Evolutionary conservation across 306 rosid genomes (phyloP).

Genomic region (Mimosa bimucronata): DNA sequence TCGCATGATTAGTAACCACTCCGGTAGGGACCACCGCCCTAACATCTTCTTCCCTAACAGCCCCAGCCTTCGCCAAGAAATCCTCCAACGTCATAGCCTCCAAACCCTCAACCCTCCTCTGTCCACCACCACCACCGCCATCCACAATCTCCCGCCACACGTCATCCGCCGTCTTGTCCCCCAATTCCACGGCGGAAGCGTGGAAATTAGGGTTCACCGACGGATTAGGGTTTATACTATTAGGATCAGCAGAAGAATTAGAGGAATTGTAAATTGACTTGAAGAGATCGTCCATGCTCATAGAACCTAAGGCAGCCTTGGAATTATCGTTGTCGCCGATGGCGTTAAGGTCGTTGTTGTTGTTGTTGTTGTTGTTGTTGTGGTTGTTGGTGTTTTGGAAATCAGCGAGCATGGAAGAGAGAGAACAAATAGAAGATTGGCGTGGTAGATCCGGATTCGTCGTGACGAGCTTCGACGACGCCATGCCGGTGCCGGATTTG

Average conservation of each 20-base stretch:
- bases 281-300: slow-evolving; percentile 72
- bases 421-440: slow-evolving; percentile 64
- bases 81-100: slow-evolving; percentile 69
- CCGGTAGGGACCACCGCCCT: slow-evolving; percentile 34
- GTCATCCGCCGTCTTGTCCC: slow-evolving; percentile 50
- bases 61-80: slow-evolving; percentile 59
- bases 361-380: background rate
- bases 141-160: slow-evolving; percentile 65
- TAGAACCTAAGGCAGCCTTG: slow-evolving; percentile 37
- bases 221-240: background rate
- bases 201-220: slow-evolving; percentile 17
- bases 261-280: slow-evolving; percentile 57
- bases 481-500: slow-evolving; percentile 57
- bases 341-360: background rate
- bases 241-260: slow-evolving; percentile 14
- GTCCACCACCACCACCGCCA: slow-evolving; percentile 46
- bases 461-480: slow-evolving; percentile 65
- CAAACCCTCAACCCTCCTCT: slow-evolving; percentile 35
- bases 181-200: slow-evolving; percentile 25
- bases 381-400: slow-evolving; percentile 40
- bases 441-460: slow-evolving; percentile 74
- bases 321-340: slow-evolving; percentile 15
- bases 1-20: slow-evolving; percentile 24
- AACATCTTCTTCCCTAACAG: slow-evolving; percentile 58
- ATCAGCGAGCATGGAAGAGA: slow-evolving; percentile 63